Evolutionary conservation across 169 alveolate species (phyloP).

Genomic region (Cryptosporidium sp.): DNA sequence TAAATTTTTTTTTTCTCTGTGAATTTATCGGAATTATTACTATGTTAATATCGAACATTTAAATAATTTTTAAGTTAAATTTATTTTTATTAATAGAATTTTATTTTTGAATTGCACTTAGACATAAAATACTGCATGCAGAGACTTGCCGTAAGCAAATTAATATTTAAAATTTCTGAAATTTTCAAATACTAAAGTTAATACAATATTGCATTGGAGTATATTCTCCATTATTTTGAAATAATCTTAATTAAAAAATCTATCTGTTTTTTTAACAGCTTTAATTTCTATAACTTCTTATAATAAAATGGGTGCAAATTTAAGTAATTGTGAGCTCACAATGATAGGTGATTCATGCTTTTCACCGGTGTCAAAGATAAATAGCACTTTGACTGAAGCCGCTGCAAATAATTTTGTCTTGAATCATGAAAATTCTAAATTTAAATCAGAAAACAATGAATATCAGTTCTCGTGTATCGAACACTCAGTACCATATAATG

Average conservation of each 20-base stretch:
- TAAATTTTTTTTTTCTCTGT: not conserved
- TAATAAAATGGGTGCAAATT: conserved; percentile 14
- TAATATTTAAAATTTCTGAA: not conserved
- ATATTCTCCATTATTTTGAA: not conserved
- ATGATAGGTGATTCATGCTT: conserved; percentile 16
- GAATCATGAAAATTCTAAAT: conserved; percentile 17
- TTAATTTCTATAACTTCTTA: not conserved
- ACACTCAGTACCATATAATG: not conserved
- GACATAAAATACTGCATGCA: conserved; percentile 43
- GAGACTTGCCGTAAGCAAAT: conserved; percentile 19
- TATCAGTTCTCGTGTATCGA: conserved; percentile 27
- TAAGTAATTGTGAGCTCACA: conserved; percentile 29
- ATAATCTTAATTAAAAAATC: not conserved
- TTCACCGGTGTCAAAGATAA: conserved; percentile 3
- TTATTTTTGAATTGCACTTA: not conserved
- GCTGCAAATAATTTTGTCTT: conserved; percentile 8
- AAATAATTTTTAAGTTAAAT: not conserved
- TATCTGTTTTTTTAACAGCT: not conserved
- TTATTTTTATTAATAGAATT: not conserved
- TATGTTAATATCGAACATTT: not conserved
- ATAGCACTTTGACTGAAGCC: conserved; percentile 7
- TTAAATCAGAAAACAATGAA: not conserved
- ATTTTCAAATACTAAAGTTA: not conserved
- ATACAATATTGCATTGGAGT: not conserved
- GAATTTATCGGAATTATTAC: not conserved